Percentiles rank a stretch among this genome's conserved stretches.
Conservation (phyloP, 169 alveolate genomes). For the Plasmodium adleri region DNA sequence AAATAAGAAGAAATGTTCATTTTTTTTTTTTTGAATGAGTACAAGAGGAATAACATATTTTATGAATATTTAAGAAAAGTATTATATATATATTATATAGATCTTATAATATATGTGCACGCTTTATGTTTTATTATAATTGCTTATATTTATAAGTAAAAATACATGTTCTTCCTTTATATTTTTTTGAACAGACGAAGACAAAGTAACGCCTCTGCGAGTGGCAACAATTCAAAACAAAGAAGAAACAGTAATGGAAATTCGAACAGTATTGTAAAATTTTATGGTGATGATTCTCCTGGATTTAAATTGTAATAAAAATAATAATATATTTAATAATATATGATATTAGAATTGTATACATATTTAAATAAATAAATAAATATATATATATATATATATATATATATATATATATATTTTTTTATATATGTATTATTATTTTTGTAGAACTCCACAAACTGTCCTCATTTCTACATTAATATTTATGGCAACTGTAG, state of each 20-base stretch:
- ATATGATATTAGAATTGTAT: not conserved
- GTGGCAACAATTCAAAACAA: constrained; percentile 14
- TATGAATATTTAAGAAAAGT: no score
- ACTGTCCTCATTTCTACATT: constrained; percentile 83
- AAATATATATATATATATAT: not conserved
- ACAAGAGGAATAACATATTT: no score
- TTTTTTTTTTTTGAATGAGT: no score
- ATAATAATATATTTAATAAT: not conserved
- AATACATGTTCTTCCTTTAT: not conserved
- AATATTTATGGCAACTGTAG: constrained; percentile 87
- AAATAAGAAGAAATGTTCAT: no score
- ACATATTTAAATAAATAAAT: not conserved
- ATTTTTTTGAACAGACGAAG: constrained; percentile 36
- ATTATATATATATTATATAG: not conserved
- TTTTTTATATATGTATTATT: not conserved
- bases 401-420: not conserved
- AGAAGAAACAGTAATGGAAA: constrained; percentile 53
- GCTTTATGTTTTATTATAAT: no score
- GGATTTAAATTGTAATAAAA: constrained; percentile 72
- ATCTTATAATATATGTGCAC: not conserved
- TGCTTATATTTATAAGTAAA: no score
- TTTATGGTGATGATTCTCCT: constrained; percentile 77
- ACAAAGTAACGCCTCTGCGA: constrained; percentile 21
- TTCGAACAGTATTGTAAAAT: constrained; percentile 39
- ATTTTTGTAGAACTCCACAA: constrained; percentile 82